Base-by-base conservation (phyloP, 2,329 filamentous ascomycete genomes). In the Penicillium sclerotigenum region DNA sequence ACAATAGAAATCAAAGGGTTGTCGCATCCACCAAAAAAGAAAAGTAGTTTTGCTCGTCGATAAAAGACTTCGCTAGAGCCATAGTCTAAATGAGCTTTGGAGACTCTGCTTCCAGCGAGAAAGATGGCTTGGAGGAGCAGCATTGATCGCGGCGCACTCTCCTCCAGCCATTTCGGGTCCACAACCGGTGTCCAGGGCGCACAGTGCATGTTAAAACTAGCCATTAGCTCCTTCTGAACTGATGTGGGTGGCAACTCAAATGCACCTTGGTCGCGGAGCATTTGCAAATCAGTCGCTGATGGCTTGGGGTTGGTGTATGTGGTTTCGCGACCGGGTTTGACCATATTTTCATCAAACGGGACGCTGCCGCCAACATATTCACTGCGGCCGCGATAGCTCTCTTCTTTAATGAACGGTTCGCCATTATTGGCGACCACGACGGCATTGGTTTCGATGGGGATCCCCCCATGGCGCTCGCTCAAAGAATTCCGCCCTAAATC, bases 171-270 rank as follows among this genome's bases (percentile, higher is more conserved):
- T 42, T 64, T 69, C 3, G 73, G 71, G 36, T 77, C 73, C 5
- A 77, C 69, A 22, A 77, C 71, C 1, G 75, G 75, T 0, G 73
- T 75, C 75, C 75, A 77, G 9, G 73, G 71, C 37, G 71, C 71
- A 51, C 75, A 77, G 34, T 73, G 70, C 31, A 65, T 70, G 65
- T 72, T 73, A 42, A 77, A 77, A 8, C 69, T 70, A n/a, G 75
- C 66, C 53, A 77, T 69, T 11, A 77, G 52, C 18, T 70, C 69
- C 41, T 69, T 68, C 6, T 74, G 71, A 16, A 75, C 65, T 0
- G 69, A 34, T 4, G 60, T 2, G 2, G 66, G 62, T 1, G 66
- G 66, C 1, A 68, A 20, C 9, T 66, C 64, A 36, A 63, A 68
- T 0, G 64, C 63, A 2, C 63, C 63, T 47, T 68, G 65, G 8